Evolutionary conservation across 805 yeast species (phyloP), one percentile per base, ranked within the genome.

Genomic region (Nakazawaea wyomingensis): DNA sequence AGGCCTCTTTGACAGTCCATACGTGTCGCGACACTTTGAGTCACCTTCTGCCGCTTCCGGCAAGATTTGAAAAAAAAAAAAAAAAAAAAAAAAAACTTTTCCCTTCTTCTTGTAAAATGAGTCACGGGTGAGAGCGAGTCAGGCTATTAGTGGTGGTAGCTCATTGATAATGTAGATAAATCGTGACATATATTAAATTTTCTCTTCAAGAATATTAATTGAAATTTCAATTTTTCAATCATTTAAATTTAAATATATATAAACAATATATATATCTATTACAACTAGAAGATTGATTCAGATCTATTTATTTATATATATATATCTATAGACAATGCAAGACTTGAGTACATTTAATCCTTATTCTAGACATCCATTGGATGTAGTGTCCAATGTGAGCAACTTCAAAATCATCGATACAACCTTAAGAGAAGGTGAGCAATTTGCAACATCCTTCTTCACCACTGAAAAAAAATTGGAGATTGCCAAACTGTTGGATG

Each of bases 341-440:
- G 33, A 39, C 19, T 31, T 31, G 24, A 24, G 24, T 18, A 30
- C 29, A 7, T 21, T 30, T 22, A 76, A 76, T 55, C 81, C 81
- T 36, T 76, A 76, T 52, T 80, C 80, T 26, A 80, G 80, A 34
- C 71, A 76, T 50, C 82, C 82, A 18, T 64, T 76, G 47, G 81
- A 76, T 60, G 74, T 61, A 49, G 62, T 76, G 49, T 76, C 81
- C 28, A 76, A 76, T 51, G 81, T 76, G 21, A 61, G 65, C 48
- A 67, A 66, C 53, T 76, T 76, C 56, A 69, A 76, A 59, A 59
- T 76, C 31, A 76, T 76, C 46, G 82, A 76, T 54, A 71, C 79
- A 22, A 76, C 82, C 18, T 64, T 76, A 44, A 73, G 82, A 71
- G 82, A 76, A 57, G 82, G 82, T 55, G 82, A 76, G 58, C 82